A percentile compares a stretch with the other conserved stretches of the same genome.
Conservation (phyloP, 2,329 filamentous ascomycete species). For the Trichoderma semiorbis region DNA sequence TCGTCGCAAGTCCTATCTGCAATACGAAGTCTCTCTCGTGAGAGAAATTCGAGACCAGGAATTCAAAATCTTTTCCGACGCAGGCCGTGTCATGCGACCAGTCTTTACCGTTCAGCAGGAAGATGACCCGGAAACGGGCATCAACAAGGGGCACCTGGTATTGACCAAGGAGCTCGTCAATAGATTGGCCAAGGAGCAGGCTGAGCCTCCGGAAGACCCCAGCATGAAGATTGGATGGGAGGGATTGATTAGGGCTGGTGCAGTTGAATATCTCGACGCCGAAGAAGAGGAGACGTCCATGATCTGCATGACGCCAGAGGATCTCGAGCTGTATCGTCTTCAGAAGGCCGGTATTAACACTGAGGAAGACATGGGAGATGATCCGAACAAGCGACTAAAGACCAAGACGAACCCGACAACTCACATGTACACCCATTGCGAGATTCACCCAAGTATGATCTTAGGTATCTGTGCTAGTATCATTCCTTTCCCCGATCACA, state of each 20-base stretch:
- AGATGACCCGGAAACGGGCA: slow-evolving; percentile 61
- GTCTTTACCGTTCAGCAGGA: slow-evolving; percentile 93
- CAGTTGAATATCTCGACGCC: slow-evolving; percentile 93
- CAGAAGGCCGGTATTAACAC: slow-evolving; percentile 63
- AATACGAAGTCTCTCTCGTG: slow-evolving; percentile 89
- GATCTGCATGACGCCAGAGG: slow-evolving; percentile 98
- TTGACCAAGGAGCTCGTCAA: slow-evolving; percentile 81
- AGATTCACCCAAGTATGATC: slow-evolving; percentile 99
- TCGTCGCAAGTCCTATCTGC: slow-evolving; percentile 77
- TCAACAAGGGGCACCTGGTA: slow-evolving; percentile 66
- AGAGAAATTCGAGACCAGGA: slow-evolving; percentile 95
- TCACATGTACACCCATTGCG: slow-evolving; percentile 94
- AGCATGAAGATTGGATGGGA: slow-evolving; percentile 78
- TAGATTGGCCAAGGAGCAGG: slow-evolving; percentile 69
- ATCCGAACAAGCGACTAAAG: slow-evolving; percentile 83
- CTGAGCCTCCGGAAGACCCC: slow-evolving; percentile 59
- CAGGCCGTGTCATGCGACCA: slow-evolving; percentile 89
- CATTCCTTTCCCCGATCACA: slow-evolving; percentile 99
- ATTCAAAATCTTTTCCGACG: slow-evolving; percentile 98
- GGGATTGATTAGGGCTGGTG: slow-evolving; percentile 76
- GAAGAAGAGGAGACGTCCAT: slow-evolving; percentile 98
- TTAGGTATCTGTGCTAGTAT: slow-evolving; percentile 97
- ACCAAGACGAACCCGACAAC: slow-evolving; percentile 82
- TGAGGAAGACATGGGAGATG: slow-evolving; percentile 58
- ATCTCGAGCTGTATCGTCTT: slow-evolving; percentile 74